Percentiles rank a stretch among this genome's conserved stretches.
Evolutionary conservation across 2,329 filamentous ascomycete genomes (phyloP).

Genomic region (Metarhizium humberi): DNA sequence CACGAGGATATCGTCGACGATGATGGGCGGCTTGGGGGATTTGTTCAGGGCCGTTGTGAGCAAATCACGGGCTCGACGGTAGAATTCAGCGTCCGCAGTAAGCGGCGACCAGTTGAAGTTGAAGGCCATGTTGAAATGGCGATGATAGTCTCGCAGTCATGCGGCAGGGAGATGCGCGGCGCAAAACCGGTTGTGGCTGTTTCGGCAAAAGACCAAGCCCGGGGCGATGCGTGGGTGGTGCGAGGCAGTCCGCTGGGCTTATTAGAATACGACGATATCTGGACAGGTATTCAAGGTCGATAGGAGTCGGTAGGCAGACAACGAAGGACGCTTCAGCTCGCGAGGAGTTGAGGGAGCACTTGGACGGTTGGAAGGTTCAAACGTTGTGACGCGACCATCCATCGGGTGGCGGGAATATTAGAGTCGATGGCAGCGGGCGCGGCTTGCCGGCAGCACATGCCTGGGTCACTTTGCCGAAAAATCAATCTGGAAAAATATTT

Average conservation of each 20-base stretch:
- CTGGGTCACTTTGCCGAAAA: no score
- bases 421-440: neutral
- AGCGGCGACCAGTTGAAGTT: slow-evolving; percentile 99
- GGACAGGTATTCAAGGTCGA: neutral
- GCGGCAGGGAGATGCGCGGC: slow-evolving; percentile 9
- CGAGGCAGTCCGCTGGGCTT: no score
- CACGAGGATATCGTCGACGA: slow-evolving; percentile 98
- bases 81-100: slow-evolving; percentile 87
- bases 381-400: no score
- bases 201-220: neutral
- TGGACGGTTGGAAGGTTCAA: no score
- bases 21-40: slow-evolving; percentile 94
- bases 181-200: neutral
- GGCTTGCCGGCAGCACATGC: neutral
- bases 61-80: slow-evolving; percentile 84
- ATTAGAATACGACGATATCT: no score
- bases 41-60: slow-evolving; percentile 95
- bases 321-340: neutral
- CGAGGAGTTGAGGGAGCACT: no score
- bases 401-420: no score
- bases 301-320: neutral
- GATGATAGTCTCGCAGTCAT: slow-evolving; percentile 25
- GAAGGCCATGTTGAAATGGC: slow-evolving; percentile 79
- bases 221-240: neutral
- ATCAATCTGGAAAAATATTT: no score